phyloP scores from a whole-genome alignment of 352 stramenopile species.

The Globisporangium spinosum region DNA sequence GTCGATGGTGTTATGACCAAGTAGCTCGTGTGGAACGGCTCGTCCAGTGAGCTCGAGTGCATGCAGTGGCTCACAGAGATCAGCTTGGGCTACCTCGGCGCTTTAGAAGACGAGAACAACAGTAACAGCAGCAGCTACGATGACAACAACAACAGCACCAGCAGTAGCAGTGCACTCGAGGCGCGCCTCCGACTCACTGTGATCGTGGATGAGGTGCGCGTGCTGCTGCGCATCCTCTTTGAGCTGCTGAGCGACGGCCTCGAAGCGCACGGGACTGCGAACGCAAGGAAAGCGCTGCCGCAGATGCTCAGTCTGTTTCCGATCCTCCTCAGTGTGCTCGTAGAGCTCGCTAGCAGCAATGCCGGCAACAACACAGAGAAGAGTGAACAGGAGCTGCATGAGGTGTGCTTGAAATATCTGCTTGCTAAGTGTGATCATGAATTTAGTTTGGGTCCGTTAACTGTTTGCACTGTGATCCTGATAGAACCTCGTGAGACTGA shows the following conservation, averaged over 20 bases:
- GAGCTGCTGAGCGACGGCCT: constrained; percentile 52
- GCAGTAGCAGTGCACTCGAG: neutral
- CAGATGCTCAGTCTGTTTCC: constrained; percentile 62
- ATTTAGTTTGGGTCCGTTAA: neutral
- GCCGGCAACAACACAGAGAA: neutral
- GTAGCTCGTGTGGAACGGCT: constrained; percentile 44
- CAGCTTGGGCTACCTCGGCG: constrained; percentile 55
- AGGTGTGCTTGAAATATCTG: constrained; percentile 20
- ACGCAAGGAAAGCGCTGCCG: constrained; percentile 39
- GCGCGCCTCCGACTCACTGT: constrained; percentile 14
- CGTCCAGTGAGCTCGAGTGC: constrained; percentile 58
- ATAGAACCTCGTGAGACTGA: constrained; percentile 53
- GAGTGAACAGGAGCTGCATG: constrained; percentile 20
- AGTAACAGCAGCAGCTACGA: constrained; percentile 6
- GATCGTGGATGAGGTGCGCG: constrained; percentile 44
- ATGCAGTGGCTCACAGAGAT: constrained; percentile 80
- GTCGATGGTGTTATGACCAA: neutral
- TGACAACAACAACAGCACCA: neutral
- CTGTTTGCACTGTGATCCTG: neutral
- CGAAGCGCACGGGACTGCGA: constrained; percentile 12
- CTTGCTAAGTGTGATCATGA: neutral
- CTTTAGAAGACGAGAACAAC: constrained; percentile 31
- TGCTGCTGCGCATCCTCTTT: constrained; percentile 54
- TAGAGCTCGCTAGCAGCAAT: constrained; percentile 19
- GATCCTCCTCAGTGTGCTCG: constrained; percentile 45